These are phyloP conservation scores for Zopfochytrium polystomum DNA, from an alignment of 371 early-diverging fungal species.

Conservation along the genomic window DNA sequence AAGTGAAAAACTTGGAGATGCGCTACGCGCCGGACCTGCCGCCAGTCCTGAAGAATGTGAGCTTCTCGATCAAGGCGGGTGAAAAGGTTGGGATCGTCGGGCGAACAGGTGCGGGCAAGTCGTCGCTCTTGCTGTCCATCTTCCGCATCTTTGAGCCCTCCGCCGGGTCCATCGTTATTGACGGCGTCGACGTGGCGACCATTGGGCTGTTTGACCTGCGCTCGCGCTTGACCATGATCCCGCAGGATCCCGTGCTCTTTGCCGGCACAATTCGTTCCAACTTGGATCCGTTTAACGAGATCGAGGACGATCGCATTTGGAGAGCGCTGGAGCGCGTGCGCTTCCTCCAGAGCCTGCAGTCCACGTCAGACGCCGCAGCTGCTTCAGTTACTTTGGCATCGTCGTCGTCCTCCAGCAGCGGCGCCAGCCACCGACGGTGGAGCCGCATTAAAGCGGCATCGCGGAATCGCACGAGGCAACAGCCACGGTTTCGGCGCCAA, in stretches of 20 bases:
- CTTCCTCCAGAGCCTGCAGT: slow-evolving; percentile 29
- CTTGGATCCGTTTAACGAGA: slow-evolving; percentile 18
- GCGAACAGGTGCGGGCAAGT: too few species aligned
- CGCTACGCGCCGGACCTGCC: slow-evolving; percentile 37
- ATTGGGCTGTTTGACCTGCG: slow-evolving; percentile 30
- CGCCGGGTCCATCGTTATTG: slow-evolving; percentile 41
- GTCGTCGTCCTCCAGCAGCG: slow-evolving; percentile 38
- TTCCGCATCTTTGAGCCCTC: too few species aligned
- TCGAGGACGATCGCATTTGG: slow-evolving; percentile 26
- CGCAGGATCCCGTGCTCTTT: slow-evolving; percentile 45
- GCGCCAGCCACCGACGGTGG: too few species aligned
- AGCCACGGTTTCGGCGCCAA: too few species aligned
- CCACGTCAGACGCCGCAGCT: neutral
- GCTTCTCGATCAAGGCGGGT: slow-evolving; percentile 55
- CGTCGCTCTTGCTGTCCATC: too few species aligned
- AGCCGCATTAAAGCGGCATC: too few species aligned
- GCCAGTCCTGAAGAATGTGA: slow-evolving; percentile 57
- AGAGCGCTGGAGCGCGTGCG: slow-evolving; percentile 8
- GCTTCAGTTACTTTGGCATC: neutral
- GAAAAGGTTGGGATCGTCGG: too few species aligned
- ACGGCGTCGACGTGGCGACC: slow-evolving; percentile 32
- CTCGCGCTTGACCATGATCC: slow-evolving; percentile 41
- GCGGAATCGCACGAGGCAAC: too few species aligned
- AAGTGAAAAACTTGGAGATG: slow-evolving; percentile 43
- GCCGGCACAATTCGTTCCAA: slow-evolving; percentile 29